phyloP scores from a whole-genome alignment of 192 early-diverging fungal genomes.

The Jimgerdemannia lactiflua region DNA sequence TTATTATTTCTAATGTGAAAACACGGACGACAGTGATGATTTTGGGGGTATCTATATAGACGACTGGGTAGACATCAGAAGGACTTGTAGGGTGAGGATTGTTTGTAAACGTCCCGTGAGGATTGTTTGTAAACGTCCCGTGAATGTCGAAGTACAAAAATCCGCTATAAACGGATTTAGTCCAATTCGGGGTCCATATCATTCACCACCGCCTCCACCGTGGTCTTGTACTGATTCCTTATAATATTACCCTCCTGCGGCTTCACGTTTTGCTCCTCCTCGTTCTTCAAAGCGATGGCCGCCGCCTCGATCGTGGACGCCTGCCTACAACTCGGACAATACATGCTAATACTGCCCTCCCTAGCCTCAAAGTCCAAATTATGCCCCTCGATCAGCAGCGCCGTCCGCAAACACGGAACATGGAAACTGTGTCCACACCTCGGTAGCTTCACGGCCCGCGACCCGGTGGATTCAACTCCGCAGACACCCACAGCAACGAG shows the following conservation, averaged over 20 bases:
- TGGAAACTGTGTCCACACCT: neutral
- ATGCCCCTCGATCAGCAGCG: neutral
- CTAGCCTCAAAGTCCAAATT: neutral
- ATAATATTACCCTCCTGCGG: neutral
- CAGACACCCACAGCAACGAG: neutral
- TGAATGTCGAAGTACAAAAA: neutral
- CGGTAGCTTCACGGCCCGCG: neutral
- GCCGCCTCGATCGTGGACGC: neutral
- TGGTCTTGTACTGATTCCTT: neutral
- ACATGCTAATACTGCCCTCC: neutral
- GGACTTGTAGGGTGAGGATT: too few relatives aligned
- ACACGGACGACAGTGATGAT: neutral
- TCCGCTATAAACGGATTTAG: neutral
- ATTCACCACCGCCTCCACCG: neutral
- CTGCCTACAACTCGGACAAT: neutral
- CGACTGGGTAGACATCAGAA: neutral
- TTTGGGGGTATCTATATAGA: neutral
- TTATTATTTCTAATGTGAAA: neutral
- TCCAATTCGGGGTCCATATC: neutral
- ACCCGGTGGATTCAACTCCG: neutral
- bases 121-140: neutral
- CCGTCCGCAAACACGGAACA: neutral
- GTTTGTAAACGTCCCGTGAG: neutral
- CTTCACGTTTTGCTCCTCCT: neutral
- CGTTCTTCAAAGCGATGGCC: neutral